These are phyloP conservation scores for Trametes gibbosa DNA, from an alignment of 768 basidiomycete species.

Conservation along the genomic window DNA sequence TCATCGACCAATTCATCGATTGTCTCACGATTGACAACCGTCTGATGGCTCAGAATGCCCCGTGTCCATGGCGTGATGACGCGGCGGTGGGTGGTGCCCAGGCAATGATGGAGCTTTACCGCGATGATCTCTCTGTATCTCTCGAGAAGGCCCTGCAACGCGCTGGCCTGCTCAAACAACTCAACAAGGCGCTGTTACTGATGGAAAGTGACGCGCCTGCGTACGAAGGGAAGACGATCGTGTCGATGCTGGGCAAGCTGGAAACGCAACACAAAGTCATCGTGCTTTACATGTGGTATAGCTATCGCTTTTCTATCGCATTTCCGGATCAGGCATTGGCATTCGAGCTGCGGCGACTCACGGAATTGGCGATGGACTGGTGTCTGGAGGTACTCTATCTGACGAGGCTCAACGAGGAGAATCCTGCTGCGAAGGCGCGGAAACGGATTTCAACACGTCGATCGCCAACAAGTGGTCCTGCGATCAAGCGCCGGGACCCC, in stretches of 20 bases:
- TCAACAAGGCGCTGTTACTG: constrained; percentile 42
- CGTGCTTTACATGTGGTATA: constrained; percentile 83
- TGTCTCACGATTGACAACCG: constrained; percentile 46
- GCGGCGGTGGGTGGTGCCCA: constrained; percentile 33
- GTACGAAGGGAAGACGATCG: neutral
- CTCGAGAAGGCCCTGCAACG: constrained; percentile 37
- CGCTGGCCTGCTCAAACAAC: constrained; percentile 36
- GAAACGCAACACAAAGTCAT: constrained; percentile 78
- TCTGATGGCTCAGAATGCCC: constrained; percentile 46
- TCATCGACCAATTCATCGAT: constrained; percentile 41
- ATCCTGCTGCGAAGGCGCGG: neutral
- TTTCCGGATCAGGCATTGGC: constrained; percentile 60
- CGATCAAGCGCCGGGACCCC: neutral
- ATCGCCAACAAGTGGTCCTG: neutral
- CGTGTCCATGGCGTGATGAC: constrained; percentile 51
- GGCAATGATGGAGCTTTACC: constrained; percentile 44
- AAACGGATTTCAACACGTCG: neutral
- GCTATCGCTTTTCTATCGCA: constrained; percentile 62
- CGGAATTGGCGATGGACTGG: constrained; percentile 70
- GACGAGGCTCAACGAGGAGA: neutral
- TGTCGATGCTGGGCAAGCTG: constrained; percentile 33
- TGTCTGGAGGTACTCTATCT: constrained; percentile 35
- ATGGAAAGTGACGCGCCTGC: constrained; percentile 23
- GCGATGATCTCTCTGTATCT: constrained; percentile 39
- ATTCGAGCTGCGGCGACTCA: constrained; percentile 50